Conservation (phyloP, 345 rosid genomes). For the Turritis glabra region DNA sequence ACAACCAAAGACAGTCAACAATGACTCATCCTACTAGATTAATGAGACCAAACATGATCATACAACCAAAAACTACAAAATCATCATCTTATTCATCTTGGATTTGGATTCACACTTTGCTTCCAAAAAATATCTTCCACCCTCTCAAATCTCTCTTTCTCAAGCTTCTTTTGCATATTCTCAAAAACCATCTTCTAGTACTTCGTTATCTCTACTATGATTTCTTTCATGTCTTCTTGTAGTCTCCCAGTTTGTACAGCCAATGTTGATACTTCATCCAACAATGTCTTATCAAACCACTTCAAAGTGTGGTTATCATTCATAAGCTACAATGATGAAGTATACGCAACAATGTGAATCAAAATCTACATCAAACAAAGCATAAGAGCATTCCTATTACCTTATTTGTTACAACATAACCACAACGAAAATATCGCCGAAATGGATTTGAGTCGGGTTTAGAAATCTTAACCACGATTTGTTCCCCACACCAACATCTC, state of each 20-base stretch:
- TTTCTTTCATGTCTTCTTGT: background rate
- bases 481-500: background rate
- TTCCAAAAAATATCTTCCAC: background rate
- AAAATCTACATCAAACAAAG: background rate
- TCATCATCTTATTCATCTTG: background rate
- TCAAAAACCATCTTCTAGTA: background rate
- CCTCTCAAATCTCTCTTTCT: background rate
- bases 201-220: background rate
- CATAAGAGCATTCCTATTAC: background rate
- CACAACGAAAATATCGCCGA: background rate
- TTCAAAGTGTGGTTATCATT: conserved; percentile 10
- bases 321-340: background rate
- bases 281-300: background rate
- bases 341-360: background rate
- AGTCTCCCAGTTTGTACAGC: background rate
- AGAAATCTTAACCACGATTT: background rate
- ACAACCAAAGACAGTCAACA: no score
- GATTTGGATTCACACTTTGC: no score
- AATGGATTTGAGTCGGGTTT: background rate
- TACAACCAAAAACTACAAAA: background rate
- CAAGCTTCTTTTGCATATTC: background rate
- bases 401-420: background rate
- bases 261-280: background rate
- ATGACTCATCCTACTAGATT: no score
- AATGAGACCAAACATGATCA: background rate